These are phyloP conservation scores for Aurinia saxatilis DNA, from an alignment of 345 rosid genomes.

Conservation along the genomic window DNA sequence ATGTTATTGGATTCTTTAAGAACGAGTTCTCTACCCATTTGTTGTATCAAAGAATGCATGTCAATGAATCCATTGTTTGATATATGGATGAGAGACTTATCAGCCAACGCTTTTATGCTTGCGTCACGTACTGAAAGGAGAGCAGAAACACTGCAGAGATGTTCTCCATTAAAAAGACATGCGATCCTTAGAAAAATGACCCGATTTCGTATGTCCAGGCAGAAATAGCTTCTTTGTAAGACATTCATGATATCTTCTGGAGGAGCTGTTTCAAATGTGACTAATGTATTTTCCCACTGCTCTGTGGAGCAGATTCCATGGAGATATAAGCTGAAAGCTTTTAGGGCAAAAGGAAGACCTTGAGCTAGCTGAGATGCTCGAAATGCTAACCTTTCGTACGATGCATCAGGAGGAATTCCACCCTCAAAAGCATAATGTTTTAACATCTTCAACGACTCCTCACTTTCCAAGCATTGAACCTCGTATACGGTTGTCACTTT, in stretches of 20 bases:
- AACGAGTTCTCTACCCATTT: background rate
- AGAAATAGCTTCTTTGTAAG: too few species aligned
- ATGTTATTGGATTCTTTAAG: background rate
- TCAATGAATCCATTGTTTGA: background rate
- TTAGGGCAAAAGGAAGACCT: background rate
- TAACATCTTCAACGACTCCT: background rate
- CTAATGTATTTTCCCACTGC: background rate
- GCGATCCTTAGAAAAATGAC: slow-evolving; percentile 9
- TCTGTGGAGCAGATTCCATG: background rate
- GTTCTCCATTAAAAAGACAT: slow-evolving; percentile 5
- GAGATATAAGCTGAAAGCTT: background rate
- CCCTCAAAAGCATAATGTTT: background rate
- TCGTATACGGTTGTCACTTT: too few species aligned
- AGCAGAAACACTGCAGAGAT: background rate
- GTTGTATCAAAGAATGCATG: slow-evolving; percentile 10
- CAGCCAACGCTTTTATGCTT: background rate
- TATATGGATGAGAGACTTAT: slow-evolving; percentile 14
- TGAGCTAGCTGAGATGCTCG: background rate
- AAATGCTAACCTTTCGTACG: background rate
- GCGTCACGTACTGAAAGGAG: background rate
- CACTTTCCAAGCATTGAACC: background rate
- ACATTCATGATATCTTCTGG: too few species aligned
- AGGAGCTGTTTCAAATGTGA: background rate
- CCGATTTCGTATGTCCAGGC: too few species aligned
- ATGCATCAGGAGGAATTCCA: background rate